A percentile compares a stretch with the other conserved stretches of the same genome.
Conservation (phyloP, 2,329 filamentous ascomycete genomes). For the Lasiodiplodia sp. region DNA sequence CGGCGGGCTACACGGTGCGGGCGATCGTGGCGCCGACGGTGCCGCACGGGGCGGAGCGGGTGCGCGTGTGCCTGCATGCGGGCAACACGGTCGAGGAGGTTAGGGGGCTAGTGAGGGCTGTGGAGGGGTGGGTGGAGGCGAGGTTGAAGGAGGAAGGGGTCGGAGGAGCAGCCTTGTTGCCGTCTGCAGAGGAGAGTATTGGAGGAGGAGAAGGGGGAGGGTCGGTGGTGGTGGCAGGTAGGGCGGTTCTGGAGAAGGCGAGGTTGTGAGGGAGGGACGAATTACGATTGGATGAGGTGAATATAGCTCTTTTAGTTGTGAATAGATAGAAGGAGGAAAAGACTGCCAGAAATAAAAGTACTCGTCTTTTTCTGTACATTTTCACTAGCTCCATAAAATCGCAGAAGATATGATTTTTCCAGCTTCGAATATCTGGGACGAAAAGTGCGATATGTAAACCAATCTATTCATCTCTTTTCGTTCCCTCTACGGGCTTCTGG, state of each 20-base stretch:
- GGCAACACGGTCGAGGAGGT: constrained; percentile 50
- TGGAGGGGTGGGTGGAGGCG: constrained; percentile 4
- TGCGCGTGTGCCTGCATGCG: constrained; percentile 53
- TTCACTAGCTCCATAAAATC: not conserved
- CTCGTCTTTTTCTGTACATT: not conserved
- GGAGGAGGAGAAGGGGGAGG: not conserved
- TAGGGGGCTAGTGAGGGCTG: constrained; percentile 38
- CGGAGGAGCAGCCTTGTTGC: too few species aligned
- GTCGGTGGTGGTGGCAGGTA: constrained; percentile 2
- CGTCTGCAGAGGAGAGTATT: not conserved
- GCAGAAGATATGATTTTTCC: not conserved
- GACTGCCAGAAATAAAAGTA: not conserved
- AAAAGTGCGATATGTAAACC: not conserved
- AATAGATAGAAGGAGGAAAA: too few species aligned
- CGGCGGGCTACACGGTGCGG: constrained; percentile 43
- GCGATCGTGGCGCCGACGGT: constrained; percentile 52
- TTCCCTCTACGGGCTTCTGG: not conserved
- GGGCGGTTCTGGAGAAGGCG: constrained; percentile 4
- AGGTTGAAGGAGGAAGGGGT: constrained; percentile 1
- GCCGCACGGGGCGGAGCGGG: constrained; percentile 47
- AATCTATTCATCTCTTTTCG: not conserved
- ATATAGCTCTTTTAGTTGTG: not conserved
- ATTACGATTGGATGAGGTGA: not conserved
- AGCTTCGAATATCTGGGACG: not conserved
- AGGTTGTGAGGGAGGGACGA: not conserved